phyloP scores from a whole-genome alignment of 495 filamentous ascomycete genomes.

The Tuber magnatum region DNA sequence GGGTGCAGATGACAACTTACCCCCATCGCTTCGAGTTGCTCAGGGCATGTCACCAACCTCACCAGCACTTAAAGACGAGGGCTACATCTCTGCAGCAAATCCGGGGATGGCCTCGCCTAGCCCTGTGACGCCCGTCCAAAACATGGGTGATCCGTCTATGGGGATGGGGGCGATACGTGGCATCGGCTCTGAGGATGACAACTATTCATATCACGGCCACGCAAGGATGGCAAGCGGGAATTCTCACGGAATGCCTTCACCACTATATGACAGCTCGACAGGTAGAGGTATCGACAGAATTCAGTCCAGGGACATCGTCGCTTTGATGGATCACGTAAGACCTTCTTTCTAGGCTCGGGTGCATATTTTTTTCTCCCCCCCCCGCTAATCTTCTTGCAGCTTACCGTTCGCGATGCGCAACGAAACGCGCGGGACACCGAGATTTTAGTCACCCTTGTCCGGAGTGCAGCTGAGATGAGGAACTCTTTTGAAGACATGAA shows the following conservation, averaged over 20 bases:
- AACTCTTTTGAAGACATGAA: conserved; percentile 96
- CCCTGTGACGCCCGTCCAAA: conserved; percentile 30
- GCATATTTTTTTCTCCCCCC: conserved; percentile 11
- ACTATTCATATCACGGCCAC: conserved; percentile 48
- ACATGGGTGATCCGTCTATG: conserved; percentile 31
- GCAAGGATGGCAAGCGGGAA: conserved; percentile 58
- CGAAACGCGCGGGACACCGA: conserved; percentile 95
- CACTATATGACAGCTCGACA: conserved; percentile 83
- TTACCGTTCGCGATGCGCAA: conserved; percentile 94
- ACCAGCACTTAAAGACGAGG: conserved; percentile 58
- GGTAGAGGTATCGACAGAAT: conserved; percentile 86
- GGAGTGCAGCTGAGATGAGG: conserved; percentile 93
- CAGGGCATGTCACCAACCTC: conserved; percentile 20
- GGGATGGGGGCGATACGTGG: conserved; percentile 48
- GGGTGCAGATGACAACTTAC: conserved; percentile 10
- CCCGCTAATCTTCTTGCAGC: conserved; percentile 49
- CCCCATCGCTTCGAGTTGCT: conserved; percentile 26
- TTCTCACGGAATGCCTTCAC: conserved; percentile 81
- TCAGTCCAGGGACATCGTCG: conserved; percentile 93
- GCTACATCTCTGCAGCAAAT: conserved; percentile 75
- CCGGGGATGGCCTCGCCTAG: conserved; percentile 39
- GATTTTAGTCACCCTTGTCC: conserved; percentile 87
- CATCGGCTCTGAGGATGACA: conserved; percentile 47
- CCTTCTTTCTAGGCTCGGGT: conserved; percentile 8
- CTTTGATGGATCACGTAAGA: conserved; percentile 91